A percentile compares a stretch with the other conserved stretches of the same genome.
Evolutionary conservation across 2,329 filamentous ascomycete species (phyloP).

Genomic region (Dothistroma septosporum): DNA sequence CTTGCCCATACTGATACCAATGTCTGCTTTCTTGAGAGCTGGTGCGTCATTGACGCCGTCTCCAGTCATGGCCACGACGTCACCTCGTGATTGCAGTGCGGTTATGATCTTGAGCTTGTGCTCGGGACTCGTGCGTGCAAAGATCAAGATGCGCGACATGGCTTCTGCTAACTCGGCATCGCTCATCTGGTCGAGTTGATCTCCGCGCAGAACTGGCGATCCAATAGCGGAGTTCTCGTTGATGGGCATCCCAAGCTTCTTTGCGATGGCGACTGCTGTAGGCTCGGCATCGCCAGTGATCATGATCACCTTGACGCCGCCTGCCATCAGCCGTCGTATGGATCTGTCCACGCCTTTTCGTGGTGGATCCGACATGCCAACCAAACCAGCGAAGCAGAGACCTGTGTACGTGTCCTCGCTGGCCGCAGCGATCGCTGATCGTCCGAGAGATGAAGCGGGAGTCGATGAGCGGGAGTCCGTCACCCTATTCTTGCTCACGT

Average conservation of each 20-base stretch:
- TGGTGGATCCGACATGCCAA: conserved; percentile 97
- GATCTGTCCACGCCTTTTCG: conserved; percentile 84
- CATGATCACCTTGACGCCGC: conserved; percentile 97
- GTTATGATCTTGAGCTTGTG: conserved; percentile 97
- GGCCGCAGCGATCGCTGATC: conserved; percentile 1
- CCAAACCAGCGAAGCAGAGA: conserved; percentile 83
- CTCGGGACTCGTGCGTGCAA: conserved; percentile 91
- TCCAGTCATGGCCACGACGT: conserved; percentile 98
- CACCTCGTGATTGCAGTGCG: conserved; percentile 84
- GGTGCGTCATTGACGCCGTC: conserved; percentile 98
- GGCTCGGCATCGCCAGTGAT: conserved; percentile 96
- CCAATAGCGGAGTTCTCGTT: conserved; percentile 56
- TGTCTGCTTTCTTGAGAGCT: conserved; percentile 93
- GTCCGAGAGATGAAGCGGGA: conserved; percentile 11
- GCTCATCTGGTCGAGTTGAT: conserved; percentile 90
- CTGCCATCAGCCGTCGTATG: conserved; percentile 84
- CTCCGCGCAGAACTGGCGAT: conserved; percentile 73
- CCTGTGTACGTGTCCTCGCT: conserved; percentile 72
- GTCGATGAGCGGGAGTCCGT: conserved; percentile 22
- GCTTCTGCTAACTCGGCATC: conserved; percentile 78
- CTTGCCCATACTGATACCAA: conserved; percentile 94
- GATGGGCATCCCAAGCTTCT: conserved; percentile 91
- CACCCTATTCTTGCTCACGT: conserved; percentile 10
- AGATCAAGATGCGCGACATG: conserved; percentile 86
- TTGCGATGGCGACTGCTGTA: conserved; percentile 89